These are phyloP conservation scores for Phytopythium ostracodes DNA, from an alignment of 352 stramenopile species.

Conservation along the genomic window DNA sequence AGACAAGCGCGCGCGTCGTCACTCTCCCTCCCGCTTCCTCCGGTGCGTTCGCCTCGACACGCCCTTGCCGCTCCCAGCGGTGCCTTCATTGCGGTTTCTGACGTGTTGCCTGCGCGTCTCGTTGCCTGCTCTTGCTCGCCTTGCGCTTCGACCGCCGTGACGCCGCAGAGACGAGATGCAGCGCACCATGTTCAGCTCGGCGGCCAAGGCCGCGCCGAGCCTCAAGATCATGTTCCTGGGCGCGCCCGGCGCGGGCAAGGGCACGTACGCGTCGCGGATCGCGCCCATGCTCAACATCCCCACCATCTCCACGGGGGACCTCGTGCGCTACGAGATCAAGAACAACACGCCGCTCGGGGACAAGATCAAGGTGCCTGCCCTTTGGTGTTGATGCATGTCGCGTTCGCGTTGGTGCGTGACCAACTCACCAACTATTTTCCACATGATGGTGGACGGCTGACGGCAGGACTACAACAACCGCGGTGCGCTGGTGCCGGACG, in stretches of 20 bases:
- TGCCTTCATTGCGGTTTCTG: not conserved
- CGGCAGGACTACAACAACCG: slow-evolving; percentile 77
- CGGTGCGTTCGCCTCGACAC: not conserved
- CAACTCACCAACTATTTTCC: not conserved
- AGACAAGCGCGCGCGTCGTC: not conserved
- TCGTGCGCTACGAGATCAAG: slow-evolving; percentile 89
- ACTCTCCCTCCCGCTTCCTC: not conserved
- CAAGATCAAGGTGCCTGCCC: slow-evolving; percentile 71
- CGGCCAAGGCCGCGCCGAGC: slow-evolving; percentile 17
- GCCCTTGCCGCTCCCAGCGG: too few relatives aligned
- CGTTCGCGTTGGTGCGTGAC: not conserved
- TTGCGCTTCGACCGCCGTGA: not conserved
- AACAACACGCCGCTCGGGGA: slow-evolving; percentile 57
- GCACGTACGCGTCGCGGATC: slow-evolving; percentile 87
- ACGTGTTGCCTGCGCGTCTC: not conserved
- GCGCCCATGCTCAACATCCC: slow-evolving; percentile 83
- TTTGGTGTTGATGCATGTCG: not conserved
- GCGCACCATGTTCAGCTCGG: slow-evolving; percentile 5
- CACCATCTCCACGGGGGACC: slow-evolving; percentile 87
- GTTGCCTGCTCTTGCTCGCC: not conserved
- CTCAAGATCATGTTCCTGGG: slow-evolving; percentile 91
- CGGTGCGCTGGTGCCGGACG: slow-evolving; percentile 80
- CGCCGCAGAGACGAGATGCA: not conserved
- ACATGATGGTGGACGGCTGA: not conserved
- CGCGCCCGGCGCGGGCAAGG: slow-evolving; percentile 86